Evolutionary conservation across 225 moss, liverwort and hornwort genomes (phyloP).

Genomic region (Pseudisothecium myosuroides): DNA sequence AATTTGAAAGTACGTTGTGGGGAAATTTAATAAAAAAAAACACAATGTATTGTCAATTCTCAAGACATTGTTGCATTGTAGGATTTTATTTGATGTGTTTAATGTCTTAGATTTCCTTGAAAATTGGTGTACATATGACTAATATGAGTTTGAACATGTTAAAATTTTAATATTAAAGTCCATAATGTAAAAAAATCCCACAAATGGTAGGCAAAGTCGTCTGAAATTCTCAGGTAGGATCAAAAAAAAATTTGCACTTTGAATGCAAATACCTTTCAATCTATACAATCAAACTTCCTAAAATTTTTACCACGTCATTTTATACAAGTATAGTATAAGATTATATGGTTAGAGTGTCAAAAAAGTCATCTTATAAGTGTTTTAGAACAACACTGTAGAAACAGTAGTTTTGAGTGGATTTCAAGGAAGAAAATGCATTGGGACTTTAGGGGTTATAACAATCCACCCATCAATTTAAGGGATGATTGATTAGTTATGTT

Average conservation of each 20-base stretch:
- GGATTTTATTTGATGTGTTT: background rate
- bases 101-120: background rate
- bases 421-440: too few relatives aligned
- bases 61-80: background rate
- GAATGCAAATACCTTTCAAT: background rate
- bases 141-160: background rate
- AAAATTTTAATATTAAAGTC: background rate
- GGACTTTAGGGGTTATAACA: background rate
- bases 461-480: background rate
- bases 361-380: too few relatives aligned
- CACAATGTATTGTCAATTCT: background rate
- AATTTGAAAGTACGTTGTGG: background rate
- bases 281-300: fast-evolving
- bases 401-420: too few relatives aligned
- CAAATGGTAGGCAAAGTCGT: background rate
- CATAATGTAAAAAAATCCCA: too few relatives aligned
- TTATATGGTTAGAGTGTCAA: too few relatives aligned
- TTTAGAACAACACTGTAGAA: too few relatives aligned
- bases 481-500: background rate
- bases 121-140: background rate
- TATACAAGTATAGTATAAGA: too few relatives aligned
- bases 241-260: background rate
- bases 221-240: background rate
- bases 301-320: too few relatives aligned
- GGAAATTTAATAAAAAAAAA: background rate